phyloP scores from a whole-genome alignment of 495 filamentous ascomycete genomes.

The Trichoderma gamsii region DNA sequence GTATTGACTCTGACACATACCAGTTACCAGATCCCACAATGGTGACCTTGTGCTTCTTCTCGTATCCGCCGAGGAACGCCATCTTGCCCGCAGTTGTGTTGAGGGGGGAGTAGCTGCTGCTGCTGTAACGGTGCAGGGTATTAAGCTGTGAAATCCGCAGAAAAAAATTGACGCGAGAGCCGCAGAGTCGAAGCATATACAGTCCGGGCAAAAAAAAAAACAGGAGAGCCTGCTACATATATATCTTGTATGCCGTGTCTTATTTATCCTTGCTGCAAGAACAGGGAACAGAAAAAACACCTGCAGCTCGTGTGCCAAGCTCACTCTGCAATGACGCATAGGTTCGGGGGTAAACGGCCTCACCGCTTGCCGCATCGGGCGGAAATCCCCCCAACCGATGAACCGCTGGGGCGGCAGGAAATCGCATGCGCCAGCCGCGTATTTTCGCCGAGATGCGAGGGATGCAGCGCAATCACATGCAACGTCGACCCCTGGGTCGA shows the following conservation, averaged over 20 bases:
- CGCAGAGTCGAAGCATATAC: slow-evolving; percentile 8
- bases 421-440: not conserved
- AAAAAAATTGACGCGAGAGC: not conserved
- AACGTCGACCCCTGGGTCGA: not conserved
- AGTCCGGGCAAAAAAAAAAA: not conserved
- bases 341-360: not conserved
- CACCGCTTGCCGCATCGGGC: slow-evolving; percentile 1
- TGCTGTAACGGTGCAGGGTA: not conserved
- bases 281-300: not conserved
- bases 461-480: not conserved
- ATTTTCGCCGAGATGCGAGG: slow-evolving; percentile 12
- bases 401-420: not conserved
- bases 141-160: not conserved
- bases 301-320: slow-evolving; percentile 6
- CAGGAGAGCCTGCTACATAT: not conserved
- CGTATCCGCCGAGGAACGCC: slow-evolving; percentile 25
- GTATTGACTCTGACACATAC: slow-evolving; percentile 27
- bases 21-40: slow-evolving; percentile 96
- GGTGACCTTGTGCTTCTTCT: slow-evolving; percentile 84
- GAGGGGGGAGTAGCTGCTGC: slow-evolving; percentile 1
- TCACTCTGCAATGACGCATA: slow-evolving; percentile 4
- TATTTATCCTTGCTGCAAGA: not conserved
- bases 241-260: not conserved
- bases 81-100: slow-evolving; percentile 12
- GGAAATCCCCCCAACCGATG: not conserved